phyloP scores from a whole-genome alignment of 2,329 filamentous ascomycete genomes.

The Didymella lethalis region DNA sequence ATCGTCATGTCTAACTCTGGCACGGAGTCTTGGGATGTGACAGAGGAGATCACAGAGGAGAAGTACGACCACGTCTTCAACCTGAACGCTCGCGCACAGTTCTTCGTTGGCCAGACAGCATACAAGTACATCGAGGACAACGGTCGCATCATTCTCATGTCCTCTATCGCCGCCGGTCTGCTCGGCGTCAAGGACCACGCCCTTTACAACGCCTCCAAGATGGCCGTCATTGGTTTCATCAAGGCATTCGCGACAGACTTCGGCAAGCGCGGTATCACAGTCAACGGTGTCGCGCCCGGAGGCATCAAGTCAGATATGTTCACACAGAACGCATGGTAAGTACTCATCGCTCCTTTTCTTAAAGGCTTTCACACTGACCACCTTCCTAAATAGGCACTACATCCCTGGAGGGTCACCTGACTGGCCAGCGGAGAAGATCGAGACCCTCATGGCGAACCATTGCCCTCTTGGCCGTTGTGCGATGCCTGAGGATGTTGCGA shows the following conservation, averaged over 20 bases:
- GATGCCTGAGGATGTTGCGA: conserved; percentile 55
- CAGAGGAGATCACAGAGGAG: conserved; percentile 73
- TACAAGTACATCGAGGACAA: conserved; percentile 74
- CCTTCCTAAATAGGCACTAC: conserved; percentile 44
- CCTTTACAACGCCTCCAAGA: conserved; percentile 75
- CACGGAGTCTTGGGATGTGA: conserved; percentile 72
- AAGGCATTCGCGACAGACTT: conserved; percentile 76
- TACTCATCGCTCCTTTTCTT: no score
- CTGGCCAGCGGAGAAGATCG: conserved; percentile 59
- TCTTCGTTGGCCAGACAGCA: conserved; percentile 79
- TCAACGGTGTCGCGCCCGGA: conserved; percentile 76
- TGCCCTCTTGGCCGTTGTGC: conserved; percentile 60
- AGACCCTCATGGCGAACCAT: conserved; percentile 59
- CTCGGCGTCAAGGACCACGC: conserved; percentile 74
- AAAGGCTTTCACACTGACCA: neutral
- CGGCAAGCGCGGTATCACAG: conserved; percentile 71
- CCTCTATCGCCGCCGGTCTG: conserved; percentile 72
- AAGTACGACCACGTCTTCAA: conserved; percentile 76
- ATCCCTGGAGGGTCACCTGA: conserved; percentile 60
- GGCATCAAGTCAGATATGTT: conserved; percentile 83
- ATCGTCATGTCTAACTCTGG: conserved; percentile 64
- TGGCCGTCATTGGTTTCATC: conserved; percentile 75
- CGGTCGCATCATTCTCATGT: conserved; percentile 78
- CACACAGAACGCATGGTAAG: conserved; percentile 63
- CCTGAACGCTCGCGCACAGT: conserved; percentile 74